These are phyloP conservation scores for Colletotrichum sansevieriae DNA, from an alignment of 2,329 filamentous ascomycete species.

Conservation along the genomic window DNA sequence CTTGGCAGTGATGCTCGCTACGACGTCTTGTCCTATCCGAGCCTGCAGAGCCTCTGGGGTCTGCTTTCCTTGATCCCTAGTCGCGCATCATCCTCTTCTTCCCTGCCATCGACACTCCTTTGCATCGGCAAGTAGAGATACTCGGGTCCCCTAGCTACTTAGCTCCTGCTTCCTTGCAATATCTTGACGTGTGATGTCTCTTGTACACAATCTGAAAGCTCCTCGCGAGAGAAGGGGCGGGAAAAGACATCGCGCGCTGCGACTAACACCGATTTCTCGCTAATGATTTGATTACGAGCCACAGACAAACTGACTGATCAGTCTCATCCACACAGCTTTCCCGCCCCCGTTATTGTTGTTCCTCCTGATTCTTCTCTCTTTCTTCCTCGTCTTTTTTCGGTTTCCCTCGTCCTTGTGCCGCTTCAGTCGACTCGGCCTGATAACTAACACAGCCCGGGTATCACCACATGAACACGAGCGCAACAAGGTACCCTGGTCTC, in stretches of 20 bases:
- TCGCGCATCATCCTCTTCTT: conserved; percentile 22
- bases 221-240: not conserved
- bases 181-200: conserved; percentile 1
- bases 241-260: conserved; percentile 5
- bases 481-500: conserved; percentile 30
- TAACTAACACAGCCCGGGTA: not conserved
- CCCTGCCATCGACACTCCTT: conserved; percentile 1
- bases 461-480: conserved; percentile 6
- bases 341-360: not conserved
- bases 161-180: not conserved
- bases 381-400: not conserved
- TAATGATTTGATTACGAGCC: conserved; percentile 29
- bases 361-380: not conserved
- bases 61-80: conserved; percentile 14
- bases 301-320: conserved; percentile 6
- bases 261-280: conserved; percentile 23
- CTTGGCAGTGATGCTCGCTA: conserved; percentile 26
- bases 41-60: conserved; percentile 5
- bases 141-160: not conserved
- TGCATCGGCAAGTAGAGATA: conserved; percentile 4
- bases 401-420: conserved; percentile 1
- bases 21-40: conserved; percentile 21
- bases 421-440: too few relatives aligned
- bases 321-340: not conserved
- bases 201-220: not conserved